Percentiles rank a stretch among this genome's conserved stretches.
Conservation (phyloP, 345 rosid genomes). For the Crucihimalaya himalaica region DNA sequence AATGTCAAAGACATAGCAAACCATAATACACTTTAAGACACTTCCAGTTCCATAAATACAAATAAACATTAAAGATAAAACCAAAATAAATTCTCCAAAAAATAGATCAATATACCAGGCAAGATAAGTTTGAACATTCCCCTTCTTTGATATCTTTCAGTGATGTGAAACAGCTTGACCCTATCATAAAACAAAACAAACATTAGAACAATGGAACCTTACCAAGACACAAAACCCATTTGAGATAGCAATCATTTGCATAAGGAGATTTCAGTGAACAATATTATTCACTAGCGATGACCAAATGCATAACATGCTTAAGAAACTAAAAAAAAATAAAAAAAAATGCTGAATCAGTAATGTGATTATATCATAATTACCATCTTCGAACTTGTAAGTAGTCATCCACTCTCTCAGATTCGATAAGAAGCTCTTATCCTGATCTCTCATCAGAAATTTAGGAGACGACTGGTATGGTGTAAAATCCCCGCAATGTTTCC, state of each 20-base stretch:
- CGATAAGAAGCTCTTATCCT: constrained; percentile 28
- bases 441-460: constrained; percentile 32
- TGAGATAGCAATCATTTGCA: constrained; percentile 7
- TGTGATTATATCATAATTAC: not conserved
- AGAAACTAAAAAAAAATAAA: not conserved
- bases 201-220: not conserved
- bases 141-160: constrained; percentile 37
- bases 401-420: constrained; percentile 32
- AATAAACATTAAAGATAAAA: not conserved
- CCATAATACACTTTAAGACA: not conserved
- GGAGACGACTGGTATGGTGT: constrained; percentile 27
- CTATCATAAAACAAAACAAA: constrained; percentile 19
- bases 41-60: not conserved
- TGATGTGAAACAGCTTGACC: constrained; percentile 32
- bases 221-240: not conserved
- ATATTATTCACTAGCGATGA: not conserved
- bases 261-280: not conserved
- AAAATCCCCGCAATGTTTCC: not conserved
- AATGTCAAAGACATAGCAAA: constrained; percentile 9
- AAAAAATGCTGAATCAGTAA: not conserved
- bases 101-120: constrained; percentile 17
- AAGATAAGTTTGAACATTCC: constrained; percentile 17
- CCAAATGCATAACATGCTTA: not conserved
- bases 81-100: not conserved
- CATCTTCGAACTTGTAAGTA: constrained; percentile 22